Evolutionary conservation across 805 yeast genomes (phyloP).

Genomic region (Trichomonascus vanleenenianus): DNA sequence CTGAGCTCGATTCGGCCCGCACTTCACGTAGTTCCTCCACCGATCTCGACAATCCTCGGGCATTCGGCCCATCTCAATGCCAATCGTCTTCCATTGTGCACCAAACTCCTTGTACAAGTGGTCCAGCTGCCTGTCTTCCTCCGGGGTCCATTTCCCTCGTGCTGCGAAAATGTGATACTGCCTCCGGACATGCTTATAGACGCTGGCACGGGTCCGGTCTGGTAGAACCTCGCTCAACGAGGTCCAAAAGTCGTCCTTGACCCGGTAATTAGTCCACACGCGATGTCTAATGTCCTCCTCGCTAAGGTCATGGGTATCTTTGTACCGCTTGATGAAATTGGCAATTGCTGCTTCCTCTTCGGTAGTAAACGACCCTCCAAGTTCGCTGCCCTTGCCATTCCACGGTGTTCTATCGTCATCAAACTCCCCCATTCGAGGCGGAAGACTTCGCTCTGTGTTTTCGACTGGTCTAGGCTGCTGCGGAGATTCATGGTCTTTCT

Average conservation of each 20-base stretch:
- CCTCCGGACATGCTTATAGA: constrained; percentile 88
- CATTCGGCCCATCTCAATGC: constrained; percentile 77
- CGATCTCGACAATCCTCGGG: constrained; percentile 97
- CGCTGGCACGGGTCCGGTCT: constrained; percentile 76
- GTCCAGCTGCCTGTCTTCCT: constrained; percentile 65
- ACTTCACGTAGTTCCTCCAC: constrained; percentile 92
- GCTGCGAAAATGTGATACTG: constrained; percentile 80
- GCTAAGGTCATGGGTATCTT: constrained; percentile 51
- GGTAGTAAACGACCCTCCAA: constrained; percentile 41
- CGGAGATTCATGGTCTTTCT: background rate
- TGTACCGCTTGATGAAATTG: constrained; percentile 61
- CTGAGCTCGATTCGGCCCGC: constrained; percentile 68
- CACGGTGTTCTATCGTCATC: constrained; percentile 7
- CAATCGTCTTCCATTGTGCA: constrained; percentile 86
- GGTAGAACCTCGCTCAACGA: constrained; percentile 71
- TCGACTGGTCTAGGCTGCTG: background rate
- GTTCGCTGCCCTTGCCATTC: constrained; percentile 24
- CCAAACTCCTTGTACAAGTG: constrained; percentile 57
- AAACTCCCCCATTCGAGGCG: background rate
- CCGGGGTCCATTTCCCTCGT: constrained; percentile 84
- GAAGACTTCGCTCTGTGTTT: constrained; percentile 1
- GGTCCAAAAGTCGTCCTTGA: constrained; percentile 89
- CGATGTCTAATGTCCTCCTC: constrained; percentile 69
- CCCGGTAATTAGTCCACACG: constrained; percentile 80
- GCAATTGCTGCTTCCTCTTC: constrained; percentile 70